Conservation (phyloP, 352 stramenopile species). For the Ochromonadaceae sp. region DNA sequence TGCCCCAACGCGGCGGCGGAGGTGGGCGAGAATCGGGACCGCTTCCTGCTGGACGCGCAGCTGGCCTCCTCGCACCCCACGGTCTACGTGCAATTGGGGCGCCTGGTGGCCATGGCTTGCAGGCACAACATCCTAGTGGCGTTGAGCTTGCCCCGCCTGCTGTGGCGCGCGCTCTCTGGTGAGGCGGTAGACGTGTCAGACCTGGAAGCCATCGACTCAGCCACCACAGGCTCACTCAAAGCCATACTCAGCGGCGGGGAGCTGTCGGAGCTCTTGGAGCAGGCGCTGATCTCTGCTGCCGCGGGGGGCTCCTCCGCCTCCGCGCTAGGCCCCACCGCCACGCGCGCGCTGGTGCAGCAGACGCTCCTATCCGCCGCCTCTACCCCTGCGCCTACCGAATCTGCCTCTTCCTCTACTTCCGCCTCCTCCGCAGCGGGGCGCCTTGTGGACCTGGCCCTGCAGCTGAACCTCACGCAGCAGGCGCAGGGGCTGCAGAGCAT, state of each 20-base stretch:
- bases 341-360: too few species aligned
- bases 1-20: slow-evolving; percentile 31
- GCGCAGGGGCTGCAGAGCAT: slow-evolving; percentile 39
- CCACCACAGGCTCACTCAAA: slow-evolving; percentile 62
- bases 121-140: slow-evolving; percentile 71
- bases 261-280: slow-evolving; percentile 76
- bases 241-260: slow-evolving; percentile 77
- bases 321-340: too few species aligned
- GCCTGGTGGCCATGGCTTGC: slow-evolving; percentile 80
- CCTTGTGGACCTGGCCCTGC: slow-evolving; percentile 41
- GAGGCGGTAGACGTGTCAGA: slow-evolving; percentile 28
- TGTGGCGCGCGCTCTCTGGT: not conserved
- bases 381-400: too few species aligned
- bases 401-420: too few species aligned
- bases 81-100: slow-evolving; percentile 76
- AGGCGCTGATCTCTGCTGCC: too few species aligned
- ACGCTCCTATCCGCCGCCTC: too few species aligned
- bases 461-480: slow-evolving; percentile 22
- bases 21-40: slow-evolving; percentile 66
- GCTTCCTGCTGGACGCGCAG: slow-evolving; percentile 64
- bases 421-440: not conserved
- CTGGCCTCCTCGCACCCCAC: slow-evolving; percentile 68
- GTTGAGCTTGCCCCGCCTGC: slow-evolving; percentile 37
- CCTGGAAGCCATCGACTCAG: slow-evolving; percentile 42
- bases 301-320: too few species aligned